Conservation (phyloP, 192 early-diverging fungal genomes). For the Helicostylum pulchrum region DNA sequence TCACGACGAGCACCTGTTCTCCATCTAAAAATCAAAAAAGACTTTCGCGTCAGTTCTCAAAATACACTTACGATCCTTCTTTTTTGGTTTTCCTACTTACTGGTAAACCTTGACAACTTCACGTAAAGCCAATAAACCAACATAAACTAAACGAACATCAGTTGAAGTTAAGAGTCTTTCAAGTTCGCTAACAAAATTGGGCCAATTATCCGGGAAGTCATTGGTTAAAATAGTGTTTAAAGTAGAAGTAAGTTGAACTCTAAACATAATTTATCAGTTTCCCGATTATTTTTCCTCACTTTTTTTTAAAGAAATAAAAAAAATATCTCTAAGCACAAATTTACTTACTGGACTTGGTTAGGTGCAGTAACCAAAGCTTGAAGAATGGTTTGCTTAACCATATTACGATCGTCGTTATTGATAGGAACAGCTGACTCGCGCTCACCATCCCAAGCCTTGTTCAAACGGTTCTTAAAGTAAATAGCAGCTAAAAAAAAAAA, state of each 20-base stretch:
- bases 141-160: constrained; percentile 66
- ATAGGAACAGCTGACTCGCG: constrained; percentile 42
- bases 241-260: constrained; percentile 74
- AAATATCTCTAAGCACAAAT: not conserved
- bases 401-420: constrained; percentile 64
- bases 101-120: constrained; percentile 79
- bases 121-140: constrained; percentile 75
- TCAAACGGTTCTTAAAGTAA: constrained; percentile 88
- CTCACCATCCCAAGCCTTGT: constrained; percentile 62
- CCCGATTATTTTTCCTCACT: too few relatives aligned
- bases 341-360: constrained; percentile 64
- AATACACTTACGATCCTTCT: too few relatives aligned
- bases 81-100: constrained; percentile 37
- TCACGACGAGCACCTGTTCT: constrained; percentile 56
- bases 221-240: constrained; percentile 69
- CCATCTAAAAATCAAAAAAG: constrained; percentile 53
- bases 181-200: constrained; percentile 65
- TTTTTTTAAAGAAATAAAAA: not conserved
- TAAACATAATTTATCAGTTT: constrained; percentile 10
- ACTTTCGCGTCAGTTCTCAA: not conserved
- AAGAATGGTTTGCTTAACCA: constrained; percentile 74
- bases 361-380: constrained; percentile 68
- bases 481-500: constrained; percentile 56
- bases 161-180: constrained; percentile 60
- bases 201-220: constrained; percentile 84